These are phyloP conservation scores for Blastocystis sp. DNA, from an alignment of 352 stramenopile genomes.

Conservation along the genomic window DNA sequence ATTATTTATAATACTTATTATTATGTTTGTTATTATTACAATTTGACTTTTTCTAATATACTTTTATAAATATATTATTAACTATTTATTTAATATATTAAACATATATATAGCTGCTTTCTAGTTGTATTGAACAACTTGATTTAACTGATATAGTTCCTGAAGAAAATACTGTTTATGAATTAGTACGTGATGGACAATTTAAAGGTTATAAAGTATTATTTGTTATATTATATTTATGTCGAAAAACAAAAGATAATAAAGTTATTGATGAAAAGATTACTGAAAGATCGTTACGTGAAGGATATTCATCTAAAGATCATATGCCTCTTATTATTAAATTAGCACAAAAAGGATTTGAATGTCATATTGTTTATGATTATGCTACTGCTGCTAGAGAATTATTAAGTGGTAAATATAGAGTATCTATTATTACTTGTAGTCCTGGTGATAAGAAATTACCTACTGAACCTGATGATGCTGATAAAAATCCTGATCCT, in stretches of 20 bases:
- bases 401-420: constrained; percentile 2
- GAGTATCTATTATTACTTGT: constrained; percentile 10
- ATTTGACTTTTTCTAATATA: too few relatives aligned
- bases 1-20: too few relatives aligned
- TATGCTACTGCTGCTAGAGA: constrained; percentile 8
- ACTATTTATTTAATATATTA: too few relatives aligned
- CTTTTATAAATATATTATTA: too few relatives aligned
- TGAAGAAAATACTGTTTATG: constrained; percentile 1
- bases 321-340: not conserved
- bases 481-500: not conserved
- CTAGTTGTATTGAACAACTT: too few relatives aligned
- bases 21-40: too few relatives aligned
- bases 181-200: constrained; percentile 8
- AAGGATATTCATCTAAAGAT: not conserved
- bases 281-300: not conserved
- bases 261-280: constrained; percentile 1
- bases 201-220: constrained; percentile 11
- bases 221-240: constrained; percentile 28
- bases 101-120: too few relatives aligned
- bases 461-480: too few relatives aligned
- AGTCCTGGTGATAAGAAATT: constrained; percentile 4
- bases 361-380: constrained; percentile 9
- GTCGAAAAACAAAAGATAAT: not conserved
- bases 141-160: too few relatives aligned
- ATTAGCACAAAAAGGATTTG: constrained; percentile 9